These are phyloP conservation scores for Taphrina deformans DNA, from an alignment of 1,139 yeast species.

Conservation along the genomic window DNA sequence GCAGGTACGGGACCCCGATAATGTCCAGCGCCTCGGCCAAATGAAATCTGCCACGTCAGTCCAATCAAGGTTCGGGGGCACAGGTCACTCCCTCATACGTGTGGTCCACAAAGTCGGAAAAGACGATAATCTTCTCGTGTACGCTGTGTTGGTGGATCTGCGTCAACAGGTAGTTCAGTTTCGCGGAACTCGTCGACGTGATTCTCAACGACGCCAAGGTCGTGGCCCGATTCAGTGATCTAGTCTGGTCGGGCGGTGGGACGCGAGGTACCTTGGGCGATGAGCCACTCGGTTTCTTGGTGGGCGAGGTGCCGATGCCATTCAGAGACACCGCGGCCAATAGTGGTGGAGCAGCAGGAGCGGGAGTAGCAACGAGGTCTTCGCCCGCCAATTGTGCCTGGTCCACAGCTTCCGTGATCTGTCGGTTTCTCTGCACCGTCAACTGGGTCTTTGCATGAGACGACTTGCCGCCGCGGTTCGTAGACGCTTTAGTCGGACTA, in stretches of 20 bases:
- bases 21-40: slow-evolving; percentile 64
- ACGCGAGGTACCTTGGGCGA: neutral
- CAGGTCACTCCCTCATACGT: no score
- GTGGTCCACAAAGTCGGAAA: slow-evolving; percentile 69
- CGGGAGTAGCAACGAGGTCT: neutral
- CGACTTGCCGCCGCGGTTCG: neutral
- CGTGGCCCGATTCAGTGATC: neutral
- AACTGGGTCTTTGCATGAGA: neutral
- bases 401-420: slow-evolving; percentile 10
- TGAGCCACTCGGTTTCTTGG: neutral
- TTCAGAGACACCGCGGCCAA: neutral
- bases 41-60: slow-evolving; percentile 55
- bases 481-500: neutral
- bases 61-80: no score
- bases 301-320: neutral
- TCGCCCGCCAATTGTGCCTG: slow-evolving; percentile 10
- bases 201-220: neutral
- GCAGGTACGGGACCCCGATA: slow-evolving; percentile 59
- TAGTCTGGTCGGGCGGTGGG: neutral
- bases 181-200: slow-evolving; percentile 58
- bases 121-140: slow-evolving; percentile 60
- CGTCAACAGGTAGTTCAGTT: slow-evolving; percentile 60
- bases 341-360: neutral
- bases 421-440: slow-evolving; percentile 1
- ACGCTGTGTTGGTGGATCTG: slow-evolving; percentile 53